These are phyloP conservation scores for Vaccinium darrowii DNA, from an alignment of 148 eudicot species.

Conservation along the genomic window DNA sequence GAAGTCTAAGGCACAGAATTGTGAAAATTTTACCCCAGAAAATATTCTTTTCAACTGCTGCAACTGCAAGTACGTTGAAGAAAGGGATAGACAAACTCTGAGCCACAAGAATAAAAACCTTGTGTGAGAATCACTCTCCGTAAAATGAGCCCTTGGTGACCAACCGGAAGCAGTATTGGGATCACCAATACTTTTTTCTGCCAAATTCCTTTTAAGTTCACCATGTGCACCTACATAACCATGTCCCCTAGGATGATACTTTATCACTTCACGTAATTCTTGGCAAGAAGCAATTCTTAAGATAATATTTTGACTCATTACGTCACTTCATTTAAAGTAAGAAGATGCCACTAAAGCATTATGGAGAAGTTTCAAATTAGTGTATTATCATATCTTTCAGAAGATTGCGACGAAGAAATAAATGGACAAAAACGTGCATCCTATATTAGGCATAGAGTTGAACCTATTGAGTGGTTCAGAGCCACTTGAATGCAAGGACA, in stretches of 20 bases:
- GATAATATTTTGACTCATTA: neutral
- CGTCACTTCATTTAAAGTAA: neutral
- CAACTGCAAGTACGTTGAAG: neutral
- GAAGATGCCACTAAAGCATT: neutral
- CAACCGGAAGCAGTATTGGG: neutral
- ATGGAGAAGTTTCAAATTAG: neutral
- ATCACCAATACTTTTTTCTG: neutral
- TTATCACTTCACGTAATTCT: neutral
- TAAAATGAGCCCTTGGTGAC: neutral
- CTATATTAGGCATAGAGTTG: conserved; percentile 2
- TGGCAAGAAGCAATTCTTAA: neutral
- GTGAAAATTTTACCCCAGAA: neutral
- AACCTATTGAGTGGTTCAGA: conserved; percentile 32
- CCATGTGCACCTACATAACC: neutral
- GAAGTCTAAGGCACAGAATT: neutral
- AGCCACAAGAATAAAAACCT: neutral
- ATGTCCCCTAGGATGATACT: neutral
- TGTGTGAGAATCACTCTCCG: neutral
- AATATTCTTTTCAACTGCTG: neutral
- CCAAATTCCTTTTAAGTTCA: neutral
- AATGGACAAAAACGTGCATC: neutral
- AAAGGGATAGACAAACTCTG: neutral
- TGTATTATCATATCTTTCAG: neutral
- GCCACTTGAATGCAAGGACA: conserved; percentile 58
- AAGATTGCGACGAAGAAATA: neutral